Evolutionary conservation across 805 yeast species (phyloP), one percentile per base, ranked within the genome.

Genomic region (Sugiyamaella mastotermitis): DNA sequence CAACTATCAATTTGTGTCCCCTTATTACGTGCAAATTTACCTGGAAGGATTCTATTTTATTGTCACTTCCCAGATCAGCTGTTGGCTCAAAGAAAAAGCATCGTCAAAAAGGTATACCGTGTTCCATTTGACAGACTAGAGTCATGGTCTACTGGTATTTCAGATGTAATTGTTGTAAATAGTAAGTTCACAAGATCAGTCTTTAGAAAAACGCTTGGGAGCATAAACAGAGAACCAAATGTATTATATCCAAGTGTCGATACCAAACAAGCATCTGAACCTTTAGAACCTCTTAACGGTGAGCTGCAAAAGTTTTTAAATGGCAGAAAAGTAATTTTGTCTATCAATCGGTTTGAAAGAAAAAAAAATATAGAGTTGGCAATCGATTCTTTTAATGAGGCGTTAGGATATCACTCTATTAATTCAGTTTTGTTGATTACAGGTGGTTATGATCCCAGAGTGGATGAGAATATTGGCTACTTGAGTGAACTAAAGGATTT

Each of bases 21-120:
- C 4, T 47, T 88, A 11, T 50, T 92, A 15, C 77, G 64, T 8
- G 33, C 34, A 19, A 41, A 50, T 31, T 51, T 53, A 24, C 33
- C 44, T 8, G 57, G 81, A 1, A 74, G 74, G 35, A 70, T 83
- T 3, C 61, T 92, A 36, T 92, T 90, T 56, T 92, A 92, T 60
- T 88, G 98, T 53, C 99, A 92, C 64, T 90, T 90, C 59, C 98
- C 99, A 0, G 99, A 92, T 59, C 81, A 82, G 54, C 66, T 81
- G 34, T 64, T 90, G 30, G 80, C 95, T 0, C 64, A 65, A 14
- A 79, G 80, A 37, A 64, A 70, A 2, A 64, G 79, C 2, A 19
- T 69, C 1, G 19, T 81, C 6, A 80, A 86, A 51, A 64, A 61
- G 43, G 35, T 83, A 0, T 92, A 92, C 60, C 68, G 99, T 45